phyloP scores from a whole-genome alignment of 2,329 filamentous ascomycete genomes.

The Ophiostoma sp. region DNA sequence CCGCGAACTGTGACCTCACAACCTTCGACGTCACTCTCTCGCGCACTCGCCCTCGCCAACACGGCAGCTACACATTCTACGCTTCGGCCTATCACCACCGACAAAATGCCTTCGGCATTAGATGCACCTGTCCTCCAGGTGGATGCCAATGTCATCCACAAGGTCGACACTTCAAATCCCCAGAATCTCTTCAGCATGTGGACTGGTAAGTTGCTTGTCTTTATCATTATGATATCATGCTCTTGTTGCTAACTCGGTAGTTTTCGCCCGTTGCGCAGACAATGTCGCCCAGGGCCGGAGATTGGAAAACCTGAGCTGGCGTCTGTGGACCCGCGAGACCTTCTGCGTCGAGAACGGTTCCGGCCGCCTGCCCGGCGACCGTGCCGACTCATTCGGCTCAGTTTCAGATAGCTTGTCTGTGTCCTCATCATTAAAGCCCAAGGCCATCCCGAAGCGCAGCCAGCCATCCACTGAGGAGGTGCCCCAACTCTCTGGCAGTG shows the following conservation, averaged over 20 bases:
- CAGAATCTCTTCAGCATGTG: slow-evolving; percentile 96
- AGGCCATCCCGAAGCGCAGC: slow-evolving; percentile 40
- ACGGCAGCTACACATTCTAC: background rate
- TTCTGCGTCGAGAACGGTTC: slow-evolving; percentile 65
- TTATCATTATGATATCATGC: background rate
- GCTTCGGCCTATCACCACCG: slow-evolving; percentile 20
- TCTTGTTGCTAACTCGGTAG: slow-evolving; percentile 40
- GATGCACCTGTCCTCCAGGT: slow-evolving; percentile 84
- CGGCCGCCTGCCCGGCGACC: background rate
- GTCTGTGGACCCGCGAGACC: slow-evolving; percentile 88
- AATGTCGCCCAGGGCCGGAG: slow-evolving; percentile 88
- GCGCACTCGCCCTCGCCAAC: background rate
- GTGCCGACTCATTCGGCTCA: slow-evolving; percentile 14
- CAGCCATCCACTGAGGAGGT: slow-evolving; percentile 46
- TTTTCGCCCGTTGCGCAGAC: slow-evolving; percentile 90
- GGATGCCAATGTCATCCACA: slow-evolving; percentile 85
- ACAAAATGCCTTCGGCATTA: slow-evolving; percentile 74
- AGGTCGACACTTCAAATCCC: slow-evolving; percentile 87
- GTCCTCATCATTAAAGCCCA: slow-evolving; percentile 42
- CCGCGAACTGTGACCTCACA: background rate
- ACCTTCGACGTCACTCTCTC: background rate
- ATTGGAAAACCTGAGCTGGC: slow-evolving; percentile 92
- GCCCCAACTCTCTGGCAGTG: slow-evolving; percentile 69
- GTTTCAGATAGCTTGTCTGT: slow-evolving; percentile 41
- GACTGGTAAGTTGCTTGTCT: slow-evolving; percentile 64